Conservation (phyloP, 1,139 yeast genomes). For the Kurtzmaniella quercitrusa region DNA sequence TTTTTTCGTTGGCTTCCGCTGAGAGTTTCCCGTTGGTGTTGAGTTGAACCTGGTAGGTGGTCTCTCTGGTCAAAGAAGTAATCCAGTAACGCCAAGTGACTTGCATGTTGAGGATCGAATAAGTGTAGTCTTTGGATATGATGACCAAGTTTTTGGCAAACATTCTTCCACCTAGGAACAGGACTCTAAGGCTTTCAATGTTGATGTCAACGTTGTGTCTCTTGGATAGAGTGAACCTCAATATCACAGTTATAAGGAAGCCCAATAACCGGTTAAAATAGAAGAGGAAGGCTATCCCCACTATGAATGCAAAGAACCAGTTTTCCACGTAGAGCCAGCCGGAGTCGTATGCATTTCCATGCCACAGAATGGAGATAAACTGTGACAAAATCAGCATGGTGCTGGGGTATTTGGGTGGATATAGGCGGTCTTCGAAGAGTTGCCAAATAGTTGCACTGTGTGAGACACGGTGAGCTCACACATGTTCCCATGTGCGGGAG, state of each 20-base stretch:
- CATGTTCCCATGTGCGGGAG: too few species aligned
- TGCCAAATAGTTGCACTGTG: too few species aligned
- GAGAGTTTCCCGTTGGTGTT: background rate
- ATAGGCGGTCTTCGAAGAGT: too few species aligned
- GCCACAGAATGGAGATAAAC: slow-evolving; percentile 17
- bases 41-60: slow-evolving; percentile 26
- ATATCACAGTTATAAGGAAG: slow-evolving; percentile 44
- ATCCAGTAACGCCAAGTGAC: slow-evolving; percentile 92
- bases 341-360: slow-evolving; percentile 33
- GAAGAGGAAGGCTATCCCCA: slow-evolving; percentile 64
- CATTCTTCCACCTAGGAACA: slow-evolving; percentile 78
- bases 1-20: slow-evolving; percentile 32
- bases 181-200: slow-evolving; percentile 68
- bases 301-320: slow-evolving; percentile 68
- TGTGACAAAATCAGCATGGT: slow-evolving; percentile 23
- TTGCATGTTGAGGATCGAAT: slow-evolving; percentile 65
- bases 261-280: slow-evolving; percentile 76
- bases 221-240: slow-evolving; percentile 64
- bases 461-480: too few species aligned
- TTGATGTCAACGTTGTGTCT: slow-evolving; percentile 50
- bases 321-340: slow-evolving; percentile 83
- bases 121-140: slow-evolving; percentile 65
- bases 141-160: slow-evolving; percentile 72
- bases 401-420: background rate
- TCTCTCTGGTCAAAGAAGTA: slow-evolving; percentile 44